Percentiles rank a stretch among this genome's conserved stretches.
These are phyloP conservation scores for Allomyces javanicus DNA, from an alignment of 192 early-diverging fungal genomes.

Conservation along the genomic window DNA sequence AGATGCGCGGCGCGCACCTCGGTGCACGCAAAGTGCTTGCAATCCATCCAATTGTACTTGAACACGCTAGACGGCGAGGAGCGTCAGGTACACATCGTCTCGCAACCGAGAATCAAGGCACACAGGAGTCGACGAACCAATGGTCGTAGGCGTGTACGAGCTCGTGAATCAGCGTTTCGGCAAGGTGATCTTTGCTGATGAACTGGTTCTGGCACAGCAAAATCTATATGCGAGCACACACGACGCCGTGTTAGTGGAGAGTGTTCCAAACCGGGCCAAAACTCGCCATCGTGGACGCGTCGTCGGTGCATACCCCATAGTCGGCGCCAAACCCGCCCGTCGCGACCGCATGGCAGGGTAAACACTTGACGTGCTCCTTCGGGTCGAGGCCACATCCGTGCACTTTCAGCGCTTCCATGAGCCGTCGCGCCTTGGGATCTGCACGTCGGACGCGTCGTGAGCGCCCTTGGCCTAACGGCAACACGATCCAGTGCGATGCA, in stretches of 20 bases:
- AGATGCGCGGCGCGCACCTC: constrained; percentile 27
- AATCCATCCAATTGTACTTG: constrained; percentile 23
- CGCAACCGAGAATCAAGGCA: background rate
- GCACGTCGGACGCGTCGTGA: background rate
- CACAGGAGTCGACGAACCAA: constrained; percentile 7
- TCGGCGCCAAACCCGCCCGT: background rate
- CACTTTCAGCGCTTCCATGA: background rate
- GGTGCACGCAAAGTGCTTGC: constrained; percentile 26
- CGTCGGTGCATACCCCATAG: background rate
- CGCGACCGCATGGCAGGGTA: background rate
- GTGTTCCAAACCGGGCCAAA: background rate
- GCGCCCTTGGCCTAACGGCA: too few relatives aligned
- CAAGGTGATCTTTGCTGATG: background rate
- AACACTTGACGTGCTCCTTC: background rate
- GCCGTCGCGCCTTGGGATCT: background rate
- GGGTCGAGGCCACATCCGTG: background rate
- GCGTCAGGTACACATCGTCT: background rate
- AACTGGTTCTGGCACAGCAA: constrained; percentile 4
- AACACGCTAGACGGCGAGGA: background rate
- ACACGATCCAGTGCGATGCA: too few relatives aligned
- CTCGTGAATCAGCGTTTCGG: constrained; percentile 4
- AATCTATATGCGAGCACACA: background rate
- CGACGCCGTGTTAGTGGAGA: background rate
- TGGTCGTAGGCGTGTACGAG: constrained; percentile 35
- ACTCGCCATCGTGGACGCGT: background rate